Evolutionary conservation across 169 alveolate genomes (phyloP), one percentile per base, ranked within the genome.

Genomic region (Eimeria tenella): DNA sequence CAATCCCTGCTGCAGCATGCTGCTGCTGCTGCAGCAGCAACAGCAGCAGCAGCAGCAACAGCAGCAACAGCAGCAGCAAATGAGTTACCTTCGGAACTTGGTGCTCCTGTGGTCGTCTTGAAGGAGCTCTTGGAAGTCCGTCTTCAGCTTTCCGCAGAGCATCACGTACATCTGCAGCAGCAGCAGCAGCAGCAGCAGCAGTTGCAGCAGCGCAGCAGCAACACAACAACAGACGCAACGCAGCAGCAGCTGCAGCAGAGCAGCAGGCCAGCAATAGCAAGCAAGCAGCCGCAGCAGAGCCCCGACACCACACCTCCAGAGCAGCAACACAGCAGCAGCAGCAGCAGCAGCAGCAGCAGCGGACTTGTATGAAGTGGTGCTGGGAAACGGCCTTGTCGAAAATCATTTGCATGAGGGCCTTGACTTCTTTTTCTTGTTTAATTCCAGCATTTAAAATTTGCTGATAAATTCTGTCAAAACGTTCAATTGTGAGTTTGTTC

Each of bases 341-440:
- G 53, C 65, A 13, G 42, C 52, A 58, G 13, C 31, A 53, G 19
- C 55, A 52, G 86, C 17, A 62, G 63, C 5, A 56, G 42, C 42
- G 0, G 13, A 93, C 95, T 82, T 94, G 95, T 13, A 96, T 95
- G 84, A 95, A 96, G 77, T 96, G 97, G 73, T 96, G 97, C 93
- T 96, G 97, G 17, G 97, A 81, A 10, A 95, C 96, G 53, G 97
- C 97, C 74, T 95, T 95, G 58, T 96, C 97, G 77, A 96, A 96
- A 31, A 96, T 95, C 90, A 95, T 94, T 65, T 86, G 77, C 93
- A 95, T 86, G 49, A 96, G 83, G 56, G 94, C 96, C 49, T 94
- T 93, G 73, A 94, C 94, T 53, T 96, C 96, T 63, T 82, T 95
- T 42, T 84, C 96, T 79, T 75, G 93, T 31, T 89, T 70, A n/a